Evolutionary conservation across 1,139 yeast species (phyloP), one percentile per base, ranked within the genome.

Genomic region (Starmera stellimalicola): DNA sequence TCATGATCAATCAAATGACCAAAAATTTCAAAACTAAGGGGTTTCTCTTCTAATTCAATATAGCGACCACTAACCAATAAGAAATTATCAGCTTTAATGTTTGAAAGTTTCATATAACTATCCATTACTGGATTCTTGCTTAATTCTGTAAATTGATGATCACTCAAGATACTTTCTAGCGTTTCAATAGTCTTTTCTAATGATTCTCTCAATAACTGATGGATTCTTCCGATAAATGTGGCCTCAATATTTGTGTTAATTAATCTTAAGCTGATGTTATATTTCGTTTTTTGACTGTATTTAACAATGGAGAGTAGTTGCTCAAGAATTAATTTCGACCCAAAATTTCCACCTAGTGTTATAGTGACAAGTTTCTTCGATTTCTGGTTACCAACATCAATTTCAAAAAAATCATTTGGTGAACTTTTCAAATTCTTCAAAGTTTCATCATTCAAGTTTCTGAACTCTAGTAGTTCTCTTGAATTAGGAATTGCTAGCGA

Each of bases 331-430:
- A 45, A 38, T 2, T 41, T 32, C 3, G 62, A 48, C 12, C 60
- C 56, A 34, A 76, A 63, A 45, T 76, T 73, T 11, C 84, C 87
- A 34, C 74, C 55, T 10, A 79, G 42, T 67, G 82, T 75, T 12
- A 75, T 42, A 0, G 77, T 62, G 1, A 45, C 39, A 25, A 31
- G 15, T 4, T 29, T 55, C 51, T 19, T 18, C 4, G 27, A 26
- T 1, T 27, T 24, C 7, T 30, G 58, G 39, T 6, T 53, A 32
- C 15, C 40, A 37, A 26, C 37, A 17, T 7, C 37, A 38, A 16
- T 47, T 31, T 33, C 42, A 35, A 20, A 41, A 37, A 27, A 32
- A 28, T 34, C 42, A 40, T 43, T 54, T 32, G 5, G 38, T 22
- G 17, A 41, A 12, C 0, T 66, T 50, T 8, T 43, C 31, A 4